Evolutionary conservation across 768 basidiomycete species (phyloP).

Genomic region (Leccinum longicurvipes): DNA sequence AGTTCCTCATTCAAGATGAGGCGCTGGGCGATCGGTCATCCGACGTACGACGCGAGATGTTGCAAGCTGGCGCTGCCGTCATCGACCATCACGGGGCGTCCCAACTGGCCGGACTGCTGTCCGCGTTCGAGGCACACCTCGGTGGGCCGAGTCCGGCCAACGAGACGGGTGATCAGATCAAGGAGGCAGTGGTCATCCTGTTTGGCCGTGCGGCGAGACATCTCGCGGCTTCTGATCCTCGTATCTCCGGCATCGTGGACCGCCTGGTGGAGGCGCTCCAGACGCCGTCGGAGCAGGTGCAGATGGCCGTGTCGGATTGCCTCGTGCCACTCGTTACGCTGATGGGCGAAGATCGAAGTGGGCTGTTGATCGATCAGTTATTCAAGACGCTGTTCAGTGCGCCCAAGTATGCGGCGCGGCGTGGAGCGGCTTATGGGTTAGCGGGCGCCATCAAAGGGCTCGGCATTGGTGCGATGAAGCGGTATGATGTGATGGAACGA

Average conservation of each 20-base stretch:
- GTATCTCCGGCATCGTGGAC: conserved; percentile 79
- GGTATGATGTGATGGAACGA: conserved; percentile 72
- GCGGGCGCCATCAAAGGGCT: conserved; percentile 92
- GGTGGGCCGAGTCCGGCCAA: conserved; percentile 49
- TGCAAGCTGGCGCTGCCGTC: conserved; percentile 76
- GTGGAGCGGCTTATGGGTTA: conserved; percentile 96
- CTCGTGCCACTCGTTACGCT: conserved; percentile 79
- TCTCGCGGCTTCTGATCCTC: conserved; percentile 69
- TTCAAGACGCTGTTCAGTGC: conserved; percentile 74
- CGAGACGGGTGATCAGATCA: conserved; percentile 82
- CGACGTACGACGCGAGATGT: conserved; percentile 83
- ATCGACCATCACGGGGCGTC: conserved; percentile 81
- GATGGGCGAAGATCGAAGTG: conserved; percentile 45
- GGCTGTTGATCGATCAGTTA: conserved; percentile 68
- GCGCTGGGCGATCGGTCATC: conserved; percentile 83
- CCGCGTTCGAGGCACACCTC: conserved; percentile 78
- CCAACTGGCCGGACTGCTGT: conserved; percentile 69
- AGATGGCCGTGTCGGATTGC: conserved; percentile 95
- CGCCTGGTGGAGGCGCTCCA: conserved; percentile 84
- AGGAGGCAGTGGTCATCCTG: conserved; percentile 92
- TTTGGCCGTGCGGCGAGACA: conserved; percentile 92
- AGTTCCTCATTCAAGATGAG: conserved; percentile 80
- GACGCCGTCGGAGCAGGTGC: conserved; percentile 94
- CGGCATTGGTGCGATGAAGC: conserved; percentile 82
- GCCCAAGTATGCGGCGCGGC: conserved; percentile 85